Conservation (phyloP, 1,139 yeast genomes). For the Kurtzmaniella quercitrusa region DNA sequence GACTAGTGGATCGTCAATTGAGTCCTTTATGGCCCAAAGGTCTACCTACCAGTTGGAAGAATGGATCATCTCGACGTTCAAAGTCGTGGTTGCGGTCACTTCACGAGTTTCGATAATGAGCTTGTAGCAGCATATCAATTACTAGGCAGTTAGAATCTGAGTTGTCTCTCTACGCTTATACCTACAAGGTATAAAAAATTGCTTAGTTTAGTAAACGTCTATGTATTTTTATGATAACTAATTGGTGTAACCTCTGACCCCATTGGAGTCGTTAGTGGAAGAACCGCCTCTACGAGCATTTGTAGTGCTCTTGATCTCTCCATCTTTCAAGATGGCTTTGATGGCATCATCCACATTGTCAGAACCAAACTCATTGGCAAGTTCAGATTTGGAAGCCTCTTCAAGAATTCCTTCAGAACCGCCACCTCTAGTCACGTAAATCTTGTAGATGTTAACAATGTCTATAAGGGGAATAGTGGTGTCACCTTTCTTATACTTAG, state of each 20-base stretch:
- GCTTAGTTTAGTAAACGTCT: background rate
- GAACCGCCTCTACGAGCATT: slow-evolving; percentile 14
- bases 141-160: no score
- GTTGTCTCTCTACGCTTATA: no score
- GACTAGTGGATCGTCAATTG: background rate
- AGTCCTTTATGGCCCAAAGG: slow-evolving; percentile 2
- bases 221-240: slow-evolving; percentile 9
- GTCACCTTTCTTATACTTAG: slow-evolving; percentile 48
- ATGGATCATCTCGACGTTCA: background rate
- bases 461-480: slow-evolving; percentile 58
- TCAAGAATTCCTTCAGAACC: slow-evolving; percentile 72
- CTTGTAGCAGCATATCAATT: no score
- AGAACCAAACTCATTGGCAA: slow-evolving; percentile 65
- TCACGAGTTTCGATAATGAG: background rate
- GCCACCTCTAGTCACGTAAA: slow-evolving; percentile 56
- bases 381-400: slow-evolving; percentile 64
- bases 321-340: slow-evolving; percentile 51
- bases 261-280: slow-evolving; percentile 36
- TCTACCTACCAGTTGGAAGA: slow-evolving; percentile 3
- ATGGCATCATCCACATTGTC: slow-evolving; percentile 46
- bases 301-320: slow-evolving; percentile 39
- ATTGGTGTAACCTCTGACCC: slow-evolving; percentile 27
- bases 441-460: slow-evolving; percentile 60
- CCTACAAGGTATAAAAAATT: no score
- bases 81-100: background rate